Percentiles rank a stretch among this genome's conserved stretches.
phyloP scores from a whole-genome alignment of 2,329 filamentous ascomycete species.

The Penicillium sclerotigenum region DNA sequence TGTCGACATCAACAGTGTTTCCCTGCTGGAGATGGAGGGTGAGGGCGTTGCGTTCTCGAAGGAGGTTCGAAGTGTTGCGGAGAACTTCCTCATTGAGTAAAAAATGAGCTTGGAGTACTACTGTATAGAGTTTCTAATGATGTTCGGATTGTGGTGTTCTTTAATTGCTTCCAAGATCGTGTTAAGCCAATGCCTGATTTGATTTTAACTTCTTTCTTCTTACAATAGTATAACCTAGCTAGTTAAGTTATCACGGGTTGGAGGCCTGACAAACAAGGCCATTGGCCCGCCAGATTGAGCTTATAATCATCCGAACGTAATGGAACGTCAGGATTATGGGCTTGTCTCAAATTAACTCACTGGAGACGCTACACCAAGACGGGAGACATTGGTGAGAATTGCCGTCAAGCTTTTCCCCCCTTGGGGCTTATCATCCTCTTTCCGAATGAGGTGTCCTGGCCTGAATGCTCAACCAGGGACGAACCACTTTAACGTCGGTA shows the following conservation, averaged over 20 bases:
- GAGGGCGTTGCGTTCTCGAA: constrained; percentile 46
- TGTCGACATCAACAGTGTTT: constrained; percentile 67
- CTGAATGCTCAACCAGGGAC: constrained; percentile 19
- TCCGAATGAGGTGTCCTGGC: constrained; percentile 10
- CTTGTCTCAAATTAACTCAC: background rate
- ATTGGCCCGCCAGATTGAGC: background rate
- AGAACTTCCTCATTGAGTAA: constrained; percentile 47
- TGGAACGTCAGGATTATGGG: constrained; percentile 26
- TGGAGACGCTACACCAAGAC: background rate
- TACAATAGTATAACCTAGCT: background rate
- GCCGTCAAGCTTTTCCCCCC: constrained; percentile 20
- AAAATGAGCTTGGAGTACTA: constrained; percentile 17
- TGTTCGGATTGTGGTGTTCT: constrained; percentile 30
- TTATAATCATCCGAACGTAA: constrained; percentile 21
- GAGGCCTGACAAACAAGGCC: background rate
- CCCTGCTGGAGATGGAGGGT: constrained; percentile 46
- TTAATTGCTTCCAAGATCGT: constrained; percentile 20
- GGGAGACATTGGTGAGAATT: constrained; percentile 3
- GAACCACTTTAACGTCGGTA: constrained; percentile 2
- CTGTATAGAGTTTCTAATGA: constrained; percentile 41
- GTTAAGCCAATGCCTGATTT: constrained; percentile 19
- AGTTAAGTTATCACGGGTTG: background rate
- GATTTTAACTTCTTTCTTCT: background rate
- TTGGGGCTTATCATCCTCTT: background rate
- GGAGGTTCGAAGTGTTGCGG: constrained; percentile 44